phyloP scores from a whole-genome alignment of 768 basidiomycete species.

The Dendrothele bispora region DNA sequence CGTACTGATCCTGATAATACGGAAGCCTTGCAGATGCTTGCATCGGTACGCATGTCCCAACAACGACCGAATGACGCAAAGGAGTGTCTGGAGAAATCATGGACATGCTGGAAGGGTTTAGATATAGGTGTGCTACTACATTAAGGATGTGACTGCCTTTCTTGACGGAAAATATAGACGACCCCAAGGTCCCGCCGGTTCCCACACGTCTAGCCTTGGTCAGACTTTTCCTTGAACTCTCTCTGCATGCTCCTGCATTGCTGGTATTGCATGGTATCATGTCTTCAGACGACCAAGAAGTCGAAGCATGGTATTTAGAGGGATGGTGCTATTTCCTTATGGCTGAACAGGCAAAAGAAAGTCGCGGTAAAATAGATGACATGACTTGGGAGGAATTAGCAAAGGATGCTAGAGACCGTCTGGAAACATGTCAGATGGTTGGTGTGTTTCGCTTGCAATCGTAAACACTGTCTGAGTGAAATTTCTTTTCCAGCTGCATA shows the following conservation, averaged over 20 bases:
- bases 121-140: constrained; percentile 43
- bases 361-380: constrained; percentile 39
- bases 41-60: constrained; percentile 89
- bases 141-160: background rate
- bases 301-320: constrained; percentile 93
- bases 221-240: constrained; percentile 81
- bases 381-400: constrained; percentile 19
- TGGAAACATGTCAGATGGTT: constrained; percentile 82
- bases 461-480: constrained; percentile 1
- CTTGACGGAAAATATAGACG: constrained; percentile 42
- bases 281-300: constrained; percentile 78
- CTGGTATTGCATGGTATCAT: constrained; percentile 78
- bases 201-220: constrained; percentile 71
- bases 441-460: constrained; percentile 23
- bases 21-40: constrained; percentile 78
- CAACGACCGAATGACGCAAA: constrained; percentile 81
- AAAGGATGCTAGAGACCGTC: constrained; percentile 59
- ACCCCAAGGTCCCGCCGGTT: constrained; percentile 68
- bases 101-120: constrained; percentile 68
- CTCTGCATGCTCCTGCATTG: constrained; percentile 68
- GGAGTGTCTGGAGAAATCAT: constrained; percentile 63
- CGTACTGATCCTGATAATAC: constrained; percentile 71
- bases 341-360: constrained; percentile 68
- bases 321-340: constrained; percentile 92
- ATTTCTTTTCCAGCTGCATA: constrained; percentile 54